Evolutionary conservation across 805 yeast genomes (phyloP), one percentile per base, ranked within the genome.

Genomic region (Peterozyma toletana): DNA sequence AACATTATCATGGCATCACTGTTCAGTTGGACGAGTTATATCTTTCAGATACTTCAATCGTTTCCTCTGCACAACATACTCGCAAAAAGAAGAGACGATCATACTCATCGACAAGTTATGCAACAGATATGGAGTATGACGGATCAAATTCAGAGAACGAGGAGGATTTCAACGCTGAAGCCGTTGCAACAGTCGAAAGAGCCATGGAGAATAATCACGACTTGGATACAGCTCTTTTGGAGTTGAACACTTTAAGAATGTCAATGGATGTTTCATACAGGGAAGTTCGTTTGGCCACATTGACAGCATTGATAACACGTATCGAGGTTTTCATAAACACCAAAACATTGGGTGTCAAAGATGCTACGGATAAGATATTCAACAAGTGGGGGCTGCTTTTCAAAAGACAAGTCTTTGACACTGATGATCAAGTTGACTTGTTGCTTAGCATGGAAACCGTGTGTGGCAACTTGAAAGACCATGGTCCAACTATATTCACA

Each of bases 201-300:
- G 95, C 99, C 1, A 75, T 93, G 63, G 91, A 86, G 53, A 83
- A 90, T 56, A 86, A 88, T 60, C 99, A 93, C 63, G 95, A 86
- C 55, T 71, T 88, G 48, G 97, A 91, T 59, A 90, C 96, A 11
- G 97, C 99, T 0, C 66, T 88, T 50, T 68, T 93, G 47, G 99
- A 93, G 66, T 75, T 93, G 55, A 91, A 91, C 60, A 93, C 99
- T 0, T 72, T 93, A 57, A 77, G 98, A 66, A 91, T 93, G 99
- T 87, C 96, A 55, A 85, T 90, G 93, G 88, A 93, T 60, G 99
- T 89, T 14, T 77, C 93, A 0, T 91, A 93, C 62, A 95, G 87
- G 55, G 96, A 90, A 57, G 97, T 93, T 11, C 77, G 97, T 58
- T 63, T 68, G 30, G 95, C 96, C 5, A 87, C 96, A 0, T 68